Percentiles rank a stretch among this genome's conserved stretches.
Conservation (phyloP, 257 asterid genomes). For the Nicotiana sylvestris region DNA sequence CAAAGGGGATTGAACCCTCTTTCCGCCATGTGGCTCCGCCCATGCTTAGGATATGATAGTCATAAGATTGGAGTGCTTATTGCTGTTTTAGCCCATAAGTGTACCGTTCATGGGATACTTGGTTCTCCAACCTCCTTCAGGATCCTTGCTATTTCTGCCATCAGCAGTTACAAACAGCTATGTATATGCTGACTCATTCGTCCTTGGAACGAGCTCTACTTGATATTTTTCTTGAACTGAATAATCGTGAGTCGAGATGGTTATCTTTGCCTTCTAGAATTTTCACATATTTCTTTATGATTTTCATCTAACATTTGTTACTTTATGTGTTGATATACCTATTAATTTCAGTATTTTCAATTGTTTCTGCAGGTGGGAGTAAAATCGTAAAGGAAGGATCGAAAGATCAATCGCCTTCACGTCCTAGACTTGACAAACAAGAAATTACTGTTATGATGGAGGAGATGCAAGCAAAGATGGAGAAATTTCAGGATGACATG, state of each 20-base stretch:
- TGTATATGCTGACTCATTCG: not conserved
- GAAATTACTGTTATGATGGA: conserved; percentile 34
- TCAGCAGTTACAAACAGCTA: not conserved
- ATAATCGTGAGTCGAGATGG: not conserved
- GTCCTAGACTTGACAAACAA: conserved; percentile 26
- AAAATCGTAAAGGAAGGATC: conserved; percentile 35
- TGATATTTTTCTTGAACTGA: not conserved
- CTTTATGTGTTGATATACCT: not conserved
- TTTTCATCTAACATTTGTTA: not conserved
- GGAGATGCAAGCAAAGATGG: conserved; percentile 61
- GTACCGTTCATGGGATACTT: not conserved
- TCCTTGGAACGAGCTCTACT: not conserved
- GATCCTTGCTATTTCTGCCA: not conserved
- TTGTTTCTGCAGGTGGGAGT: conserved; percentile 37
- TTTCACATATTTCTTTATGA: not conserved
- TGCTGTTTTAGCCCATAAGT: not conserved
- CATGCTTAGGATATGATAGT: not conserved
- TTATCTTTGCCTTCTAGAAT: not conserved
- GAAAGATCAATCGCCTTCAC: conserved; percentile 30
- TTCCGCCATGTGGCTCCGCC: no score
- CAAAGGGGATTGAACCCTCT: no score
- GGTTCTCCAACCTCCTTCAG: not conserved
- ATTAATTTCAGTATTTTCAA: not conserved
- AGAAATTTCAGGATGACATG: conserved; percentile 46
- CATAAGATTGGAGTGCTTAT: not conserved